A percentile compares a stretch with the other conserved stretches of the same genome.
These are phyloP conservation scores for Podospora pseudopauciseta DNA, from an alignment of 495 filamentous ascomycete species.

Conservation along the genomic window DNA sequence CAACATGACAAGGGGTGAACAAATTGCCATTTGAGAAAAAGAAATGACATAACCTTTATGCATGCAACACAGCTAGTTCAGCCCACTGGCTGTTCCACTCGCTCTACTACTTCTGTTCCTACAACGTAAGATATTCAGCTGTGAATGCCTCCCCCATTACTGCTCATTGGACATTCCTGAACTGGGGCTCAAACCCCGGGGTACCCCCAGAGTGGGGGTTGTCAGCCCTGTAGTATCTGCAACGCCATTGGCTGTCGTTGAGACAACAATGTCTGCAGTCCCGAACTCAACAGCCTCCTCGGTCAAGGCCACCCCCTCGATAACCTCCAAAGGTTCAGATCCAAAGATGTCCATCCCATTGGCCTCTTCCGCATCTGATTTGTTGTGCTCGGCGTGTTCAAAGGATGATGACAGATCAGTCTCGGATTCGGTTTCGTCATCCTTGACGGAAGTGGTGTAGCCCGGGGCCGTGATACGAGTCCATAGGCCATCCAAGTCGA, in stretches of 20 bases:
- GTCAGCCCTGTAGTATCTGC: neutral
- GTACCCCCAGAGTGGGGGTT: neutral
- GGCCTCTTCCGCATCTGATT: slow-evolving; percentile 14
- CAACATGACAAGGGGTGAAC: neutral
- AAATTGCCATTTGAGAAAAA: neutral
- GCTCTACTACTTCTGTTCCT: neutral
- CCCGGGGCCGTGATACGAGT: neutral
- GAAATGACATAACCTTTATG: neutral
- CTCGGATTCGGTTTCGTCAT: slow-evolving; percentile 19
- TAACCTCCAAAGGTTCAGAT: slow-evolving; percentile 39
- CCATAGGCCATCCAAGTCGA: neutral
- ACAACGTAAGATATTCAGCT: neutral
- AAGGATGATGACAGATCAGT: slow-evolving; percentile 20
- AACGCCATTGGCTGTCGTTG: neutral
- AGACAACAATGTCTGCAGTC: slow-evolving; percentile 39
- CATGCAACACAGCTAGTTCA: neutral
- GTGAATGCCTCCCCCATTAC: neutral
- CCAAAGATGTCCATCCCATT: slow-evolving; percentile 21
- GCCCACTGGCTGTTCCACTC: neutral
- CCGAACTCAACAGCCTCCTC: slow-evolving; percentile 55
- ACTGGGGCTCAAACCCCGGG: neutral
- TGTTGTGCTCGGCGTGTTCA: slow-evolving; percentile 12
- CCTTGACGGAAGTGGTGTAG: neutral
- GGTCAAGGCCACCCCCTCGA: slow-evolving; percentile 53
- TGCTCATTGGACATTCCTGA: neutral